These are phyloP conservation scores for Haplographium delicatum DNA, from an alignment of 495 filamentous ascomycete species.

Conservation along the genomic window DNA sequence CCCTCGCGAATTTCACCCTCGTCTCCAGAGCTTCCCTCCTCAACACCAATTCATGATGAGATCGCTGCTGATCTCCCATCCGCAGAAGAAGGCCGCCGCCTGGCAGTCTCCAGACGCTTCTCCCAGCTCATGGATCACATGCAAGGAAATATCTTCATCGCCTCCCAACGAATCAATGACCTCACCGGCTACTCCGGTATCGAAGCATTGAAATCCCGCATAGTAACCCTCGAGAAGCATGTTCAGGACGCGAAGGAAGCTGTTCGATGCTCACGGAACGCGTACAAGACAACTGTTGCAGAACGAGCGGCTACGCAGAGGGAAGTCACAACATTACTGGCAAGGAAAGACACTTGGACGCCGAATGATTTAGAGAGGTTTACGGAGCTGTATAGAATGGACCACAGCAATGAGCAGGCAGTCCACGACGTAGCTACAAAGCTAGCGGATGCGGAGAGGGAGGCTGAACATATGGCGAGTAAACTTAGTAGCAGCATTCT, in stretches of 20 bases:
- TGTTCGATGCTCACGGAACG: slow-evolving; percentile 65
- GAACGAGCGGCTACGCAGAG: slow-evolving; percentile 82
- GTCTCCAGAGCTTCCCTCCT: background rate
- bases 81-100: slow-evolving; percentile 65
- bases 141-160: slow-evolving; percentile 76
- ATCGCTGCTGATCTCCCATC: slow-evolving; percentile 60
- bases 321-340: slow-evolving; percentile 89
- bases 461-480: slow-evolving; percentile 68
- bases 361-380: slow-evolving; percentile 87
- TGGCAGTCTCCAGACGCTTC: slow-evolving; percentile 66
- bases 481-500: slow-evolving; percentile 75
- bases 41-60: slow-evolving; percentile 9
- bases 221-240: slow-evolving; percentile 61
- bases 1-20: background rate
- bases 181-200: slow-evolving; percentile 93
- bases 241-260: slow-evolving; percentile 58
- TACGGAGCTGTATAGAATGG: slow-evolving; percentile 83
- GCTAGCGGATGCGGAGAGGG: slow-evolving; percentile 66
- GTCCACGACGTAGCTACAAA: slow-evolving; percentile 68
- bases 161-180: slow-evolving; percentile 84
- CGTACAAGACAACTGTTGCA: slow-evolving; percentile 71
- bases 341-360: slow-evolving; percentile 90
- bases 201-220: slow-evolving; percentile 73
- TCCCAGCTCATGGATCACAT: slow-evolving; percentile 79
- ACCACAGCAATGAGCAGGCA: slow-evolving; percentile 89